Percentiles rank a stretch among this genome's conserved stretches.
Evolutionary conservation across 1,139 yeast genomes (phyloP).

Genomic region (Spathaspora sp.): DNA sequence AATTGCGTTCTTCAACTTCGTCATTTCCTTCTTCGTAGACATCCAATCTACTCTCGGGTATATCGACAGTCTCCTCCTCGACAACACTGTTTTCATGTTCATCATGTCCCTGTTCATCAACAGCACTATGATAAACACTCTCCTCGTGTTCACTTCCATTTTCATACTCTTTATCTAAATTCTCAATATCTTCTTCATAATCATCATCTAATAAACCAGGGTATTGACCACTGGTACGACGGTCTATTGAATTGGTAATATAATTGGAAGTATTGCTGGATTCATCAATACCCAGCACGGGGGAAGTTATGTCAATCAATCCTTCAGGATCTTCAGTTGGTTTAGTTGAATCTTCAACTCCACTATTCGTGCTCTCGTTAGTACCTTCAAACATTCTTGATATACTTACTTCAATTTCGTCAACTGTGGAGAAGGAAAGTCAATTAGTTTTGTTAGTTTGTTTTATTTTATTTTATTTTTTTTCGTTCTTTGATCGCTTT

Average conservation of each 20-base stretch:
- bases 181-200: constrained; percentile 6
- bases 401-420: neutral
- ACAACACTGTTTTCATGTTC: neutral
- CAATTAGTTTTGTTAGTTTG: too few relatives aligned
- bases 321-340: neutral
- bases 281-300: constrained; percentile 1
- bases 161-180: constrained; percentile 3
- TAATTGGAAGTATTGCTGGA: neutral
- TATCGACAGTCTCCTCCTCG: neutral
- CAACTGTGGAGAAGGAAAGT: neutral
- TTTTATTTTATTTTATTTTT: neutral
- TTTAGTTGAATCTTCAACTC: neutral
- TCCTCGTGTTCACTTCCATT: neutral
- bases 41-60: neutral
- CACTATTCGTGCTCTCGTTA: neutral
- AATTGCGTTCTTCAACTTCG: neutral
- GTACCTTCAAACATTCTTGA: neutral
- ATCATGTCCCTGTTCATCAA: constrained; percentile 3
- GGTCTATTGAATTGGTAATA: neutral
- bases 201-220: constrained; percentile 3
- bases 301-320: constrained; percentile 1
- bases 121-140: neutral
- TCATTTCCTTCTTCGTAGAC: neutral
- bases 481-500: too few relatives aligned
- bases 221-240: neutral